These are phyloP conservation scores for Colletotrichum sp. DNA, from an alignment of 2,329 filamentous ascomycete genomes.

Conservation along the genomic window DNA sequence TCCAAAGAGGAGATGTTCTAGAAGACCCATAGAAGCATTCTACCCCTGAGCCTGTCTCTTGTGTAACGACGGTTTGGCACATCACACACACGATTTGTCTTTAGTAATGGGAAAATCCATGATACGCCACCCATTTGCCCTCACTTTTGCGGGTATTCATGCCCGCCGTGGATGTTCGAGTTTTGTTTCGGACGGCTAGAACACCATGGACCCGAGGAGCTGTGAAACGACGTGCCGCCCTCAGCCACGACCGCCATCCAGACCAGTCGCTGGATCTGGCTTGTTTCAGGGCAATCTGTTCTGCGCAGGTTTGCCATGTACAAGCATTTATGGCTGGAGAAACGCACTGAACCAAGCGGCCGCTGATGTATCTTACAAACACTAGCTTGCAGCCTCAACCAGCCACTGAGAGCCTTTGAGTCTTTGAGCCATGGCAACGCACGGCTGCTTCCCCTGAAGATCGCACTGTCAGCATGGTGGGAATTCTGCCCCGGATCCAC, in stretches of 20 bases:
- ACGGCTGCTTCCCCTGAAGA: neutral
- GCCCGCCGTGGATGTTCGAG: slow-evolving; percentile 7
- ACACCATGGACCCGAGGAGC: neutral
- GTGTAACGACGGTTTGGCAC: slow-evolving; percentile 8
- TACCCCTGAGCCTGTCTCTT: slow-evolving; percentile 3
- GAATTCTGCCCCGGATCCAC: neutral
- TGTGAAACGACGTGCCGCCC: neutral
- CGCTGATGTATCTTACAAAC: neutral
- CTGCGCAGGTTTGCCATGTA: neutral
- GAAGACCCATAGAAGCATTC: slow-evolving; percentile 5
- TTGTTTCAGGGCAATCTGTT: neutral
- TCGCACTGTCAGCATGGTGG: neutral
- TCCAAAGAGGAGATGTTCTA: slow-evolving; percentile 9
- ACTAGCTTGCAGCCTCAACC: neutral
- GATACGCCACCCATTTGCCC: neutral
- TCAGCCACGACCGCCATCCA: neutral
- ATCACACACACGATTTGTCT: neutral
- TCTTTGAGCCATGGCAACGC: neutral
- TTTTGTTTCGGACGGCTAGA: slow-evolving; percentile 12
- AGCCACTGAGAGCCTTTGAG: neutral
- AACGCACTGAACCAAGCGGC: neutral
- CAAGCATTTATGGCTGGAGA: neutral
- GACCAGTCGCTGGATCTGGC: neutral
- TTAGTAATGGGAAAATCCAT: neutral
- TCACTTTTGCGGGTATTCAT: neutral